A percentile compares a stretch with the other conserved stretches of the same genome.
Evolutionary conservation across 1,139 yeast genomes (phyloP).

Genomic region (Sugiyamaella xylanicola): DNA sequence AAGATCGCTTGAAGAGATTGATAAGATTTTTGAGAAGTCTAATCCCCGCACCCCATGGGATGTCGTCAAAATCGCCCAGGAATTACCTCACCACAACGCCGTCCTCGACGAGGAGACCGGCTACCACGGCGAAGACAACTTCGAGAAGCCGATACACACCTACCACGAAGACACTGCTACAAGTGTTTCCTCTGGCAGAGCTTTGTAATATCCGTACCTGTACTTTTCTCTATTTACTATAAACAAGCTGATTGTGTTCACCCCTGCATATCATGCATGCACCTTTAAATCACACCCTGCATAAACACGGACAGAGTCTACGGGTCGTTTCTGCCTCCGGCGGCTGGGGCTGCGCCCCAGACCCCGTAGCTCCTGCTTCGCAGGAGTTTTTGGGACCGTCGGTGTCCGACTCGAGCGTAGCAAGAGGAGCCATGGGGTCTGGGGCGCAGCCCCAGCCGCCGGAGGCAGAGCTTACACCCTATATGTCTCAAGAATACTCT

Average conservation of each 20-base stretch:
- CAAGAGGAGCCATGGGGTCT: neutral
- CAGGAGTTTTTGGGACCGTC: neutral
- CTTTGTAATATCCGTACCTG: neutral
- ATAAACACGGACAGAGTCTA: no score
- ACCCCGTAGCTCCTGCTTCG: neutral
- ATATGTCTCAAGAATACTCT: no score
- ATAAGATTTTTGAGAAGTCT: constrained; percentile 31
- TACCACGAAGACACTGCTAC: constrained; percentile 6
- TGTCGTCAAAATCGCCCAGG: constrained; percentile 37
- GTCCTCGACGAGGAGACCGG: constrained; percentile 13
- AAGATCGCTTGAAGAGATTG: constrained; percentile 57
- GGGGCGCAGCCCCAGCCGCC: no score
- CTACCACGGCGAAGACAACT: neutral
- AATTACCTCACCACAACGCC: constrained; percentile 22
- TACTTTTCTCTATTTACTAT: neutral
- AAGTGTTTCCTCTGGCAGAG: neutral
- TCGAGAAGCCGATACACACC: constrained; percentile 2
- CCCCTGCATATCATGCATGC: no score
- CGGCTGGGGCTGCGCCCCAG: neutral
- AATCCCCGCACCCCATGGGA: constrained; percentile 47
- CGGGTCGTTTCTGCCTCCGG: no score
- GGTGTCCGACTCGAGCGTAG: neutral
- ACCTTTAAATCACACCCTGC: neutral
- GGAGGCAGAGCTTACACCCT: no score
- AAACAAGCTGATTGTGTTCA: neutral